These are phyloP conservation scores for Pseudogymnoascus sp. DNA, from an alignment of 2,329 filamentous ascomycete species.

Conservation along the genomic window DNA sequence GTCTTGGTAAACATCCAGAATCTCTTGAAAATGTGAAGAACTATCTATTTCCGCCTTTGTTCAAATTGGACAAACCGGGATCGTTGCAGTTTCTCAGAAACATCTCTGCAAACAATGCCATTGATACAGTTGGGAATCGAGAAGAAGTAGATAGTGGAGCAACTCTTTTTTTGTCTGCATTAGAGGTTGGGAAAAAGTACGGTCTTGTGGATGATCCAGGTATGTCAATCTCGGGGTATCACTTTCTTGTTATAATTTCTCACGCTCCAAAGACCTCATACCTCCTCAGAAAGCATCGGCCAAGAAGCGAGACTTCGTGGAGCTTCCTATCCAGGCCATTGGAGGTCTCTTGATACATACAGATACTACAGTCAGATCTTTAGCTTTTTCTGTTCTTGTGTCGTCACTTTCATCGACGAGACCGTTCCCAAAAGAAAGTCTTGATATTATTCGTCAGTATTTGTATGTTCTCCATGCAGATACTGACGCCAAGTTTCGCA, in stretches of 20 bases:
- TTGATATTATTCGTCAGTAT: slow-evolving; percentile 55
- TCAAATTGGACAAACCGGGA: slow-evolving; percentile 46
- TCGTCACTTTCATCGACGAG: slow-evolving; percentile 66
- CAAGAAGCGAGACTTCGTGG: slow-evolving; percentile 27
- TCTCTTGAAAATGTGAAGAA: slow-evolving; percentile 55
- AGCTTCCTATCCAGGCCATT: slow-evolving; percentile 37
- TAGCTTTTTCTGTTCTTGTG: slow-evolving; percentile 74
- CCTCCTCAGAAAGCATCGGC: slow-evolving; percentile 30
- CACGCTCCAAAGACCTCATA: slow-evolving; percentile 14
- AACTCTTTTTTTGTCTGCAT: slow-evolving; percentile 54
- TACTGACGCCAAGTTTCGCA: slow-evolving; percentile 75
- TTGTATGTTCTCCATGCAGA: slow-evolving; percentile 70
- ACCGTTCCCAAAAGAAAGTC: slow-evolving; percentile 54
- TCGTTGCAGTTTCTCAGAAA: slow-evolving; percentile 49
- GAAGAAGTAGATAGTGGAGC: slow-evolving; percentile 44
- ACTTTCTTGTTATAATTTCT: slow-evolving; percentile 12
- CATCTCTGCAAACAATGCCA: slow-evolving; percentile 43
- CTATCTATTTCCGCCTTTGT: slow-evolving; percentile 54
- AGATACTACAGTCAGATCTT: slow-evolving; percentile 59
- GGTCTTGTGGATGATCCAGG: slow-evolving; percentile 62
- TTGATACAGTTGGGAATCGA: slow-evolving; percentile 36
- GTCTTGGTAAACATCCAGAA: slow-evolving; percentile 39
- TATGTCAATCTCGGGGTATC: slow-evolving; percentile 26
- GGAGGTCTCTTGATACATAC: slow-evolving; percentile 45
- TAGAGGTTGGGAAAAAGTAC: slow-evolving; percentile 62